Evolutionary conservation across 2,329 filamentous ascomycete genomes (phyloP), one percentile per base, ranked within the genome.

Genomic region (Neoascochyta sp.): DNA sequence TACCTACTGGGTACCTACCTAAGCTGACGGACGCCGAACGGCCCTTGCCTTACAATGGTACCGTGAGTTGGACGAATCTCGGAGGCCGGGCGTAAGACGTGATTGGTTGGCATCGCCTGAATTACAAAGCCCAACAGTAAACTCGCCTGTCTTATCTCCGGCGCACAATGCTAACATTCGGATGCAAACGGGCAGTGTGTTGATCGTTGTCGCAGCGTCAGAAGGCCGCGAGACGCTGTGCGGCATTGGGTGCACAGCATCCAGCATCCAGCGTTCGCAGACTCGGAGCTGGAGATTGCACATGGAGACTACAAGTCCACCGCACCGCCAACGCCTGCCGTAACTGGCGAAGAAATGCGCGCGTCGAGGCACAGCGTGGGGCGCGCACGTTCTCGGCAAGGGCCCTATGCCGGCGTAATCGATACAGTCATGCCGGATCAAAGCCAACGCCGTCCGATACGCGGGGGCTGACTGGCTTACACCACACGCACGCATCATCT

Each of bases 391-490:
- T 29, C 32, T 39, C 31, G 36, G 36, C 36, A 39, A 32, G 27
- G 16, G 20, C 27, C 7, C n/a, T n/a, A n/a, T n/a, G n/a, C n/a
- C n/a, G n/a, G n/a, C n/a, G n/a, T n/a, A n/a, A n/a, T n/a, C n/a
- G n/a, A n/a, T n/a, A n/a, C n/a, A n/a, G n/a, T n/a, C n/a, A n/a
- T n/a, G n/a, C n/a, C n/a, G n/a, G n/a, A n/a, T n/a, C n/a, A n/a
- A n/a, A n/a, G n/a, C n/a, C n/a, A n/a, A n/a, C n/a, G n/a, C n/a
- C 23, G 27, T 34, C 36, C 28, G 36, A 39, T 25, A 23, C 24
- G 27, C 30, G 27, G 32, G 35, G 36, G 36, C 36, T 35, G 24
- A 31, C n/a, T 31, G 27, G 31, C 36, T 39, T 28, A 29, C 32
- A 34, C n/a, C n/a, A n/a, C n/a, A n/a, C n/a, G n/a, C n/a, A n/a